Base-by-base conservation (phyloP, 2,329 filamentous ascomycete species). In the Penicillium sp. region DNA sequence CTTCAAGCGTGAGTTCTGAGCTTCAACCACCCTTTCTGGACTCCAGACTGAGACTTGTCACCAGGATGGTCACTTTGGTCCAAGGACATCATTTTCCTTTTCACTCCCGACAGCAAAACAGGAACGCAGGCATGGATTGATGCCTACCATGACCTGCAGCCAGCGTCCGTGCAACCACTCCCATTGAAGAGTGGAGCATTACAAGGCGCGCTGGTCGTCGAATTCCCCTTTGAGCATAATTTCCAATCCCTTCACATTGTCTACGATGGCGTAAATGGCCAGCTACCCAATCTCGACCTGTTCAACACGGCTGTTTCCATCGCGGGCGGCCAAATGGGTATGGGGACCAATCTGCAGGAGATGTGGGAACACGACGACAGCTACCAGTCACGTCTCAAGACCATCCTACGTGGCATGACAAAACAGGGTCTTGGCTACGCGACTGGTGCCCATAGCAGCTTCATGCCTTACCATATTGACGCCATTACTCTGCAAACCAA, bases 401-500 rank as follows among this genome's bases (percentile, higher is more conserved):
- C 91, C 0, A 93, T 98, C 81, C 78, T 95, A 37, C 82, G 89
- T 33, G 92, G 93, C 33, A 95, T 98, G 89, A 73, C 95, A 52
- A 90, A 87, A 54, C 93, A 98, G 72, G 90, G 88, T 0, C 75
- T 96, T 1, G 93, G 93, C 1, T 86, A 92, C 59, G 88, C 90
- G 4, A 89, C 89, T 4, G 93, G 93, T 4, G 86, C 92, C 2
- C 93, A 98, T 68, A 95, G 89, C 68, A 87, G 87, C 59, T 98
- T 98, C 69, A 96, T 98, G 65, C 90, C 93, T 0, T 98, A 98
- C 66, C 93, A 97, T 62, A 88, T 98, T 54, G 93, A 98, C 67
- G 93, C 93, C 2, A 86, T 98, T 56, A 98, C 93, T 0, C 75
- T 98, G 37, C 89, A 93, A 64, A 89, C 93, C 0, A 87, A 89